phyloP scores from a whole-genome alignment of 176 grass and related monocot species.

The Zea luxurians region DNA sequence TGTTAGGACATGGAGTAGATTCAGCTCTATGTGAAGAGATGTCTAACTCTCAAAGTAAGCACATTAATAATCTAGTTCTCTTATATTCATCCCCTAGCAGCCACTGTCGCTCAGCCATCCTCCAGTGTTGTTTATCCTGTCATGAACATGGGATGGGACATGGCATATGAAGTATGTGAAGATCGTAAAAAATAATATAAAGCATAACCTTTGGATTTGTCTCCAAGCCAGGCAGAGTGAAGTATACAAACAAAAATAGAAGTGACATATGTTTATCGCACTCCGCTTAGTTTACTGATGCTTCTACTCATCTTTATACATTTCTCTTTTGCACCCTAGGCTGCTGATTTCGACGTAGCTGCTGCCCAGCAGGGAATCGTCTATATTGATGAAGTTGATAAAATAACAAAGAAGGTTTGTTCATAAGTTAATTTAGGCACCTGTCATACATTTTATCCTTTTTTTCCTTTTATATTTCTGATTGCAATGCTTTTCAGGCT shows the following conservation, averaged over 20 bases:
- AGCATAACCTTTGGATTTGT: background rate
- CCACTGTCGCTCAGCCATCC: background rate
- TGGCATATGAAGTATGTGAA: background rate
- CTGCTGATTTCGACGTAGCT: constrained; percentile 70
- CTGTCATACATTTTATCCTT: background rate
- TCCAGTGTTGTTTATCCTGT: background rate
- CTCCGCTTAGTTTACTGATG: background rate
- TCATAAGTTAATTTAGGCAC: background rate
- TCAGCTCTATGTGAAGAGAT: background rate
- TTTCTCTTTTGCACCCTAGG: constrained; percentile 39
- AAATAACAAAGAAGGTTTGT: constrained; percentile 77
- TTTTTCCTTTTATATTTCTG: background rate
- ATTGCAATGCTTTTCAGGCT: constrained; percentile 43
- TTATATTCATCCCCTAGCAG: background rate
- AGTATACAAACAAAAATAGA: constrained; percentile 5
- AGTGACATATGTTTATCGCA: background rate
- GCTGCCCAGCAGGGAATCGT: constrained; percentile 78
- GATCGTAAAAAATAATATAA: background rate
- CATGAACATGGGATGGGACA: background rate
- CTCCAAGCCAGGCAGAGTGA: background rate
- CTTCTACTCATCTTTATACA: background rate
- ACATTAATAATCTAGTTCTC: background rate
- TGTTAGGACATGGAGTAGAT: background rate
- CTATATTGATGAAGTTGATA: constrained; percentile 87
- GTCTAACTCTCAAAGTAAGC: background rate